Conservation (phyloP, 257 asterid species). For the Leptodermis oblonga region DNA sequence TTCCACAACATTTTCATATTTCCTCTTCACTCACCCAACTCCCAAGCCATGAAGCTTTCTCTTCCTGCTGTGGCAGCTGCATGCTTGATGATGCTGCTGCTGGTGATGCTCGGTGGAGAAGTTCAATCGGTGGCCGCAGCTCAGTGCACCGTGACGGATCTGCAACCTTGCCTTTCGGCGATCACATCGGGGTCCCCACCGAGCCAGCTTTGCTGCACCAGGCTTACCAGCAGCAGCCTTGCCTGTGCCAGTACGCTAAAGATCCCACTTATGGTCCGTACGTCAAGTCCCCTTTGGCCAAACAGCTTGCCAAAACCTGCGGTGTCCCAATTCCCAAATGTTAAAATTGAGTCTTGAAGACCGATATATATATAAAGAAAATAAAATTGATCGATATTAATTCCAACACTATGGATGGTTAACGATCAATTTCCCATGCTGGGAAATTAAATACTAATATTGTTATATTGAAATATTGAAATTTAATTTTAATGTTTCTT, state of each 20-base stretch:
- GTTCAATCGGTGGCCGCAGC: background rate
- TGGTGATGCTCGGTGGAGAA: background rate
- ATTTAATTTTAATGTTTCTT: too few species aligned
- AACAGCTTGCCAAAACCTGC: background rate
- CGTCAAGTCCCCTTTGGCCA: background rate
- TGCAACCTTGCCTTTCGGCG: constrained; percentile 2
- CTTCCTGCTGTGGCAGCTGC: background rate
- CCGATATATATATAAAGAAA: too few species aligned
- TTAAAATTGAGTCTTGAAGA: background rate
- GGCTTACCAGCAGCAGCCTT: constrained; percentile 1
- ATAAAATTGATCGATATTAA: too few species aligned
- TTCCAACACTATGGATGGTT: too few species aligned
- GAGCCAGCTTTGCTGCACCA: background rate
- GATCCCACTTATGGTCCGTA: constrained; percentile 4
- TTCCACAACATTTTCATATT: background rate
- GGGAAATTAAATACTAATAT: too few species aligned
- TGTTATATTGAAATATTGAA: too few species aligned
- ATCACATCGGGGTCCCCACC: background rate
- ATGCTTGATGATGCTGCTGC: background rate
- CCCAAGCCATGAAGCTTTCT: background rate
- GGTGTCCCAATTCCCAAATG: background rate
- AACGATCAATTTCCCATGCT: too few species aligned
- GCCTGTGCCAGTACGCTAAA: constrained; percentile 4
- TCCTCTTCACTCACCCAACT: too few species aligned
- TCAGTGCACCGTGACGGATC: background rate